Conservation (phyloP, 2,329 filamentous ascomycete genomes). For the Colletotrichum orbiculare region DNA sequence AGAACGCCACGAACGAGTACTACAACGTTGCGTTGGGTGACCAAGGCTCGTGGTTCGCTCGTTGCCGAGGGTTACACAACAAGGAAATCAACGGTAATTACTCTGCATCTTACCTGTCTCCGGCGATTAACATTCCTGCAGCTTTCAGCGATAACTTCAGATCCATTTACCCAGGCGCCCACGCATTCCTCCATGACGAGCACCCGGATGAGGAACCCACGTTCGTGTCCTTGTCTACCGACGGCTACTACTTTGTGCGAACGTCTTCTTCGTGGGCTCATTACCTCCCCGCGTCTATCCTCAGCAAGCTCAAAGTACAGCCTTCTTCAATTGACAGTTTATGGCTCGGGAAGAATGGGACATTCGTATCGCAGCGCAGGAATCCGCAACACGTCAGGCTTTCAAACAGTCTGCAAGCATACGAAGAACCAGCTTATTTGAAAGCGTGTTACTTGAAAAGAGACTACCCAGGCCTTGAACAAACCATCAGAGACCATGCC, state of each 20-base stretch:
- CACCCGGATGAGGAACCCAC: background rate
- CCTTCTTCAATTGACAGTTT: background rate
- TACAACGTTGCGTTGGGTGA: background rate
- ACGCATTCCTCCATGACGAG: background rate
- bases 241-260: background rate
- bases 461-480: background rate
- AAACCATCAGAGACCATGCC: background rate
- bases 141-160: background rate
- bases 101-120: background rate
- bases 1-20: background rate
- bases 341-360: background rate
- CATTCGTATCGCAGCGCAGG: background rate
- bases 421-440: background rate
- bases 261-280: background rate
- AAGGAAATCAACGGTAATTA: background rate
- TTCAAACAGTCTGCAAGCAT: background rate
- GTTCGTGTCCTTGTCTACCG: background rate
- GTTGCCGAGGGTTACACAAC: rapidly evolving
- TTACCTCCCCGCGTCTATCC: background rate
- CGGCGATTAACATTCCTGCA: background rate
- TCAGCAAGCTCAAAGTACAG: background rate
- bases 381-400: background rate
- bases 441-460: background rate
- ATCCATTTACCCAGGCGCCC: background rate
- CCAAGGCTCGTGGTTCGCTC: background rate